phyloP scores from a whole-genome alignment of 2,329 filamentous ascomycete genomes.

The Sphaceloma murrayae region DNA sequence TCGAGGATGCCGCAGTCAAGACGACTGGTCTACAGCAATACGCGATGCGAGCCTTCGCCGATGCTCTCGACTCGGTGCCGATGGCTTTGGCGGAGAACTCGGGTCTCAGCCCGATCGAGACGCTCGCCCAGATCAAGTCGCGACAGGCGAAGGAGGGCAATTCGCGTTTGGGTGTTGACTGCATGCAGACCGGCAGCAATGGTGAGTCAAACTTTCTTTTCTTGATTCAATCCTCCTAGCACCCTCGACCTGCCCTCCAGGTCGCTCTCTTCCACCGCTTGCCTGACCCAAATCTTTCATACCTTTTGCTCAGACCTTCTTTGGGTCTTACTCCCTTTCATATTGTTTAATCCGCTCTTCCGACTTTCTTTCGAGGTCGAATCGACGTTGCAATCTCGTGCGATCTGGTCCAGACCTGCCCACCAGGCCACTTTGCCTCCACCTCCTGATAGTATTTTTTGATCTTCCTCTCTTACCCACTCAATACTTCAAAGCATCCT shows the following conservation, averaged over 20 bases:
- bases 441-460: conserved; percentile 11
- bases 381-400: too few relatives aligned
- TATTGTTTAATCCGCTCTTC: too few relatives aligned
- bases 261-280: too few relatives aligned
- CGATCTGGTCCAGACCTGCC: conserved; percentile 16
- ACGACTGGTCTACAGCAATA: conserved; percentile 97
- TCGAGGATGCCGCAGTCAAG: conserved; percentile 83
- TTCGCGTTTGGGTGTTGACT: conserved; percentile 80
- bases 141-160: conserved; percentile 85
- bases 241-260: conserved; percentile 6
- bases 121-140: conserved; percentile 88
- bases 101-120: conserved; percentile 90
- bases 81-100: conserved; percentile 98
- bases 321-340: too few relatives aligned
- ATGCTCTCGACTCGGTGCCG: conserved; percentile 84
- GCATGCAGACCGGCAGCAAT: conserved; percentile 91
- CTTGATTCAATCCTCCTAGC: background rate
- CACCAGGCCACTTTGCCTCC: conserved; percentile 3
- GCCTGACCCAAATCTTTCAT: too few relatives aligned
- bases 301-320: too few relatives aligned
- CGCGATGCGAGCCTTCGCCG: conserved; percentile 94
- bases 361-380: too few relatives aligned
- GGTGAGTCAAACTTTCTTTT: conserved; percentile 37
- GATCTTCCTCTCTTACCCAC: too few relatives aligned
- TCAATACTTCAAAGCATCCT: background rate